Evolutionary conservation across 495 filamentous ascomycete genomes (phyloP).

Genomic region (Staphylotrichum longicolle): DNA sequence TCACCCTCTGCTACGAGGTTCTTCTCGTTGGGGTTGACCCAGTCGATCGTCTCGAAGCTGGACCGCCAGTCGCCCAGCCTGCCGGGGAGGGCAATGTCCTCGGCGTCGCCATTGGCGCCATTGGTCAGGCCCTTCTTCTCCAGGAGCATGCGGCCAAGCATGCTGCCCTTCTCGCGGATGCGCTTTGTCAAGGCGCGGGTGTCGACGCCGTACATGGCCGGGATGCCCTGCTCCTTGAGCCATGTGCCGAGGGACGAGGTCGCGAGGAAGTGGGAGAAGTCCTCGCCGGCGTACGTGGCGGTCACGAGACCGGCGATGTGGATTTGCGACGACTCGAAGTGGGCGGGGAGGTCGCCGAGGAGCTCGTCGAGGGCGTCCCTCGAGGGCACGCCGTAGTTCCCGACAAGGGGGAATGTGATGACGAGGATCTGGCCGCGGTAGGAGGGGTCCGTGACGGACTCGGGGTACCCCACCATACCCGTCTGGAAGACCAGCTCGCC

Average conservation of each 20-base stretch:
- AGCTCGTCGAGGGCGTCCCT: conserved; percentile 77
- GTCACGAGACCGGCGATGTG: conserved; percentile 89
- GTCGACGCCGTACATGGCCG: conserved; percentile 95
- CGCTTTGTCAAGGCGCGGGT: conserved; percentile 91
- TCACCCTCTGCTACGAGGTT: conserved; percentile 94
- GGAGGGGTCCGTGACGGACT: conserved; percentile 97
- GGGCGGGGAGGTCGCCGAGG: conserved; percentile 75
- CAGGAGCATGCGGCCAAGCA: conserved; percentile 87
- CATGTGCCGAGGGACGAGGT: conserved; percentile 85
- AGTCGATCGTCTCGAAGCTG: conserved; percentile 72
- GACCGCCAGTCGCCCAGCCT: conserved; percentile 57
- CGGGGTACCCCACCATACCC: conserved; percentile 98
- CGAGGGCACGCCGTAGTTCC: conserved; percentile 95
- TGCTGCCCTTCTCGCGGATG: conserved; percentile 89
- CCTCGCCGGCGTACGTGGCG: conserved; percentile 87
- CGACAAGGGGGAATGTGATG: conserved; percentile 96
- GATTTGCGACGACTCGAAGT: conserved; percentile 89
- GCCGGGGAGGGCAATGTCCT: conserved; percentile 31
- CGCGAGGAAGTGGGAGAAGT: conserved; percentile 91
- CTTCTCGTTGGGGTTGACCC: conserved; percentile 86
- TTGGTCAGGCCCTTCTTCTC: conserved; percentile 57
- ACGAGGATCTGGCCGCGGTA: conserved; percentile 98
- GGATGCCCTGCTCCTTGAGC: conserved; percentile 92
- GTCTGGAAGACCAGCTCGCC: conserved; percentile 99
- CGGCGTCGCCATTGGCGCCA: conserved; percentile 49